Evolutionary conservation across 306 rosid species (phyloP).

Genomic region (Calophaca sinica): DNA sequence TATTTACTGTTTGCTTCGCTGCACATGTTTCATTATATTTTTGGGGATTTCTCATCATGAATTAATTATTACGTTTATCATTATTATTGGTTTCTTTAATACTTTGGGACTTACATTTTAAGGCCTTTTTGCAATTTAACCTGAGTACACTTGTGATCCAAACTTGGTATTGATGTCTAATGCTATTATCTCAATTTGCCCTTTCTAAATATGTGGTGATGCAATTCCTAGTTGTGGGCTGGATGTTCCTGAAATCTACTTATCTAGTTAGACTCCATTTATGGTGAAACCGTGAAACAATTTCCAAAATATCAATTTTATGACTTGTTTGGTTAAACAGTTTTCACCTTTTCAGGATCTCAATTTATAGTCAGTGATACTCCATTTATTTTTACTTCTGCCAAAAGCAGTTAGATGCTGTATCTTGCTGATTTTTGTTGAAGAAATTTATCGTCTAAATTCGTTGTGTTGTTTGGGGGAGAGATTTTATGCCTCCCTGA

Average conservation of each 20-base stretch:
- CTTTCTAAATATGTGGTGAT: slow-evolving; percentile 13
- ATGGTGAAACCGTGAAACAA: not conserved
- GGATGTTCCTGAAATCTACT: slow-evolving; percentile 31
- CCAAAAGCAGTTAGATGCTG: slow-evolving; percentile 16
- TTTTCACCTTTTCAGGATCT: slow-evolving; percentile 4
- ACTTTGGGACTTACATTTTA: not conserved
- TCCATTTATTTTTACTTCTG: not conserved
- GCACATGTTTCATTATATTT: not conserved
- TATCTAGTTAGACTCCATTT: not conserved
- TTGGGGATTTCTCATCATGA: slow-evolving; percentile 19
- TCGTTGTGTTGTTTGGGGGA: slow-evolving; percentile 30
- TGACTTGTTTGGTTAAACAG: slow-evolving; percentile 32
- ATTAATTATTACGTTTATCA: slow-evolving; percentile 2
- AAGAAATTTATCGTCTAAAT: slow-evolving; percentile 17
- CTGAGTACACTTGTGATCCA: not conserved
- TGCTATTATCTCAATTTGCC: not conserved
- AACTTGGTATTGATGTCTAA: slow-evolving; percentile 15
- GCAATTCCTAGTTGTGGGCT: slow-evolving; percentile 5
- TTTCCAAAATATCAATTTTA: slow-evolving; percentile 19
- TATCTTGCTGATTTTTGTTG: slow-evolving; percentile 21
- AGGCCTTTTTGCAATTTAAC: slow-evolving; percentile 5
- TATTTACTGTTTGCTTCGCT: slow-evolving; percentile 24
- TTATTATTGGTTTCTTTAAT: slow-evolving; percentile 4
- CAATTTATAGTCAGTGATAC: slow-evolving; percentile 5
- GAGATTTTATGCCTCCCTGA: slow-evolving; percentile 25